Percentiles rank a stretch among this genome's conserved stretches.
Conservation (phyloP, 495 filamentous ascomycete species). For the Daldinia loculata region DNA sequence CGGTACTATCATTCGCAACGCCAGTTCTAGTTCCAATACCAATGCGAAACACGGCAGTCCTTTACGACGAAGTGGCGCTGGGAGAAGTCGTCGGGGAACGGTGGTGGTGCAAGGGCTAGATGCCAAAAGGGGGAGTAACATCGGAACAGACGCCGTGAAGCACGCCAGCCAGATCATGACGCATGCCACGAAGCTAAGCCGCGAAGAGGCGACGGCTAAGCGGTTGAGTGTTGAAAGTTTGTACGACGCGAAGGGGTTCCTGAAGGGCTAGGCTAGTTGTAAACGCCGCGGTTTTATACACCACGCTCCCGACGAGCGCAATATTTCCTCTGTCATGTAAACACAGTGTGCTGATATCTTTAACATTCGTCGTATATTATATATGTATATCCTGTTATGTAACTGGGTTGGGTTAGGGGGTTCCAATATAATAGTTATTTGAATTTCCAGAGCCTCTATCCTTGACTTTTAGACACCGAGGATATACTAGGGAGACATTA, state of each 20-base stretch:
- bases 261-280: slow-evolving; percentile 45
- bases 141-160: slow-evolving; percentile 2
- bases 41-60: background rate
- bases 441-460: background rate
- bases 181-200: slow-evolving; percentile 20
- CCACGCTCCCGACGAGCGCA: background rate
- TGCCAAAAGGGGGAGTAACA: slow-evolving; percentile 10
- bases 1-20: background rate
- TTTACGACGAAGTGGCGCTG: slow-evolving; percentile 1
- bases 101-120: slow-evolving; percentile 32
- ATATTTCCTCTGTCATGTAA: slow-evolving; percentile 17
- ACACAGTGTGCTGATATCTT: slow-evolving; percentile 26
- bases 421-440: slow-evolving; percentile 13
- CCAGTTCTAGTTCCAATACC: background rate
- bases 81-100: slow-evolving; percentile 27
- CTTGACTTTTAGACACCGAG: background rate
- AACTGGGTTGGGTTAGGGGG: background rate
- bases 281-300: background rate
- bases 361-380: slow-evolving; percentile 10
- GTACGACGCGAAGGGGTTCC: slow-evolving; percentile 57
- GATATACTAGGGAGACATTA: background rate
- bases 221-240: slow-evolving; percentile 42
- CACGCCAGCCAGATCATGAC: slow-evolving; percentile 22
- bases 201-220: slow-evolving; percentile 15
- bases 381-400: background rate